Evolutionary conservation across 2,329 filamentous ascomycete species (phyloP), one percentile per base, ranked within the genome.

Genomic region (Sporothrix humicola): DNA sequence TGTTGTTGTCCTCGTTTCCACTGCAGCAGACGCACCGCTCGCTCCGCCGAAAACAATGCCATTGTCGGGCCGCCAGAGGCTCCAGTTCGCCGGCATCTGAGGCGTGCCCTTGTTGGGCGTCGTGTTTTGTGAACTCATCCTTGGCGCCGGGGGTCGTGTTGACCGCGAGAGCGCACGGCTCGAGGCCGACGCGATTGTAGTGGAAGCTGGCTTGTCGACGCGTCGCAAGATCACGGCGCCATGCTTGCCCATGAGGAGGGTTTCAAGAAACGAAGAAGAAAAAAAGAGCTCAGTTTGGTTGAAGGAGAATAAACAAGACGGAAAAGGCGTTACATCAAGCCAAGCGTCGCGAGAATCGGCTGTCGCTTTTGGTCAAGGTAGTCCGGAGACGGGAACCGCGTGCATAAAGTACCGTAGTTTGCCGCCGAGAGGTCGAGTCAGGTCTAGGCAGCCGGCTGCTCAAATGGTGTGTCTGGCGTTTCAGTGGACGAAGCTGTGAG

Each of bases 41-140:
- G 65, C 15, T 37, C 50, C 42, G 8, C 61, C 52, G 56, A 84
- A 85, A 2, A 83, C 79, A 71, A 84, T 81, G 52, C 82, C 82
- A 72, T 80, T 78, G n/a, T 76, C 79, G 4, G 80, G 79, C 71
- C 80, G 79, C 83, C 83, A 85, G 42, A 80, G 76, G 68, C 78
- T 79, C 65, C 76, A 77, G 48, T 74, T 74, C 4, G 74, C n/a
- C 10, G 74, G 65, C 61, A 66, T 66, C 61, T 42, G 42, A 7
- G 46, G 2, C 26, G 48, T 8, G 65, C 23, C 26, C 1, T 52
- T 54, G 48, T 20, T 54, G 48, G 66, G 26, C 4, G 26, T 37
- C 31, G 31, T 54, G 3, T n/a, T 52, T 52, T 23, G 46, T 1
- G 44, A 37, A n/a, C 48, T 42, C 48, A 56, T 69, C 26, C 23